Evolutionary conservation across 1,284 basidiomycete species (phyloP), one percentile per base, ranked within the genome.

Genomic region (Sporisorium exsertum): DNA sequence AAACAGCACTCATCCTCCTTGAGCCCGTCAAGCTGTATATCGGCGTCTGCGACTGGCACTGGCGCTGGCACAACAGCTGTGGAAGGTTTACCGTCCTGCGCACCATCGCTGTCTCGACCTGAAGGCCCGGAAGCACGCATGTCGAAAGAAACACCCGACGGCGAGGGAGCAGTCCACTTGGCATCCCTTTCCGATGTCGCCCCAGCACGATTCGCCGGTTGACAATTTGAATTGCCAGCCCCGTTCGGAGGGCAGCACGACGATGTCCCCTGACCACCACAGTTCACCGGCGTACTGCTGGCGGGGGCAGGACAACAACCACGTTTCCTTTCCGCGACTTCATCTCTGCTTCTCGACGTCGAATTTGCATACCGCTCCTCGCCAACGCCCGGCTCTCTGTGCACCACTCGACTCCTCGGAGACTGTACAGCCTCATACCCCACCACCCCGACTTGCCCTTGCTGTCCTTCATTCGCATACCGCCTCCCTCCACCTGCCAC

Each of bases 1-100:
- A 77, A 68, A 35, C 75, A 77, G 40, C 75, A 77, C 33, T 77
- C 67, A 4, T 70, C 61, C 6, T 63, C 52, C 27, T 61, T 42
- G 43, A 47, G 45, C 12, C 26, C 37, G 37, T 58, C 57, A 7
- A 58, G 18, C 5, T 50, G 8, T 1, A 50, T 29, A 10, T 43
- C n/a, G 6, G 40, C n/a, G n/a, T 3, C 52, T 50, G 52, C 27
- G 20, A 46, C 46, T 45, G 47, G 37, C 37, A 4, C 37, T 51
- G 47, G 13, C 22, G 40, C 32, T 13, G 59, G 40, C 13, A 18
- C 45, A 5, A 12, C 22, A 35, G 27, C 9, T 29, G 27, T 32
- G 7, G 26, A n/a, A 20, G 40, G n/a, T 1, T 43, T 3, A 9
- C 40, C 40, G 8, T 43, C n/a, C 18, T 3, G 3, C 40, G n/a